Conservation (phyloP, 305 asterid genomes). For the Solanum hybrid region DNA sequence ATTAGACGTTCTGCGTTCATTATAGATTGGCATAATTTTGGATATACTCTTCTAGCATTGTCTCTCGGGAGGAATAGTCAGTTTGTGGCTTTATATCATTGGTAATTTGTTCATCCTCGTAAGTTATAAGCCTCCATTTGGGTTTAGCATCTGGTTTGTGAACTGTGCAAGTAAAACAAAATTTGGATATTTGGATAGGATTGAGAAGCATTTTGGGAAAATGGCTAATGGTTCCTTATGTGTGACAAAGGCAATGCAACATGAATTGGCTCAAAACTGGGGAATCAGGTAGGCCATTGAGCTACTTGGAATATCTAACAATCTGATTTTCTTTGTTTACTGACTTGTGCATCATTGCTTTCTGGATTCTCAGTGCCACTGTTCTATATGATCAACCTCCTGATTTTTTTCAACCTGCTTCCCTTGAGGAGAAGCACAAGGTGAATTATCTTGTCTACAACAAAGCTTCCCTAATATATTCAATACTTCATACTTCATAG, state of each 20-base stretch:
- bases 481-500: constrained; percentile 6
- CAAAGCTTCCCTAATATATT: constrained; percentile 7
- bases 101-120: constrained; percentile 33
- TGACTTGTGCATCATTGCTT: not conserved
- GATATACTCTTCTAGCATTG: constrained; percentile 83
- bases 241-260: constrained; percentile 96
- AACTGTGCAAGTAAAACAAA: not conserved
- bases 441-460: constrained; percentile 33
- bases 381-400: constrained; percentile 96
- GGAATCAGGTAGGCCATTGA: constrained; percentile 54
- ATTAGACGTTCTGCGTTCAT: constrained; percentile 59
- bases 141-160: constrained; percentile 8
- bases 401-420: constrained; percentile 78
- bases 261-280: constrained; percentile 88
- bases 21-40: constrained; percentile 96
- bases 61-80: constrained; percentile 76
- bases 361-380: constrained; percentile 52
- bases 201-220: constrained; percentile 77
- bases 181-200: constrained; percentile 41
- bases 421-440: constrained; percentile 65
- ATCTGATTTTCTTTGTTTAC: not conserved
- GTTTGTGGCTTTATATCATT: constrained; percentile 62
- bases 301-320: not conserved
- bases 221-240: constrained; percentile 91
- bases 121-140: not conserved